phyloP scores from a whole-genome alignment of 805 yeast species.

The Zygotorulaspora sp. region DNA sequence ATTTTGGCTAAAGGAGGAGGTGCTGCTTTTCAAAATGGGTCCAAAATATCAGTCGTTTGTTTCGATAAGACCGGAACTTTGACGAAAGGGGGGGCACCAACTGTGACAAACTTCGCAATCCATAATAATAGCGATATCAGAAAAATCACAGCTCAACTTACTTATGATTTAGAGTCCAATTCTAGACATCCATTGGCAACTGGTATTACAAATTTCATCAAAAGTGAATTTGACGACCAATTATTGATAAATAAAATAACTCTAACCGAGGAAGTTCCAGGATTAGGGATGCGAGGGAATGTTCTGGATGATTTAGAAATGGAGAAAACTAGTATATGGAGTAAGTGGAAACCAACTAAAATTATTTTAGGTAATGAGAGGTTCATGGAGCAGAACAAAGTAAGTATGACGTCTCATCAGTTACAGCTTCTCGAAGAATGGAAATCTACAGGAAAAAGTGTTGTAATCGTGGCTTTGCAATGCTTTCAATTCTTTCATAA shows the following conservation, averaged over 20 bases:
- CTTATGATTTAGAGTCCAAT: conserved; percentile 55
- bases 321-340: conserved; percentile 31
- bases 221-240: conserved; percentile 18
- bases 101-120: conserved; percentile 48
- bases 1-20: conserved; percentile 79
- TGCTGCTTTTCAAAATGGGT: conserved; percentile 74
- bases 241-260: conserved; percentile 40
- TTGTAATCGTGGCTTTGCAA: conserved; percentile 49
- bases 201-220: conserved; percentile 47
- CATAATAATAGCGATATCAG: conserved; percentile 16
- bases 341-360: conserved; percentile 31
- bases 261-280: conserved; percentile 50
- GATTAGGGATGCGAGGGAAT: conserved; percentile 54
- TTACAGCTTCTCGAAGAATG: conserved; percentile 41
- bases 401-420: conserved; percentile 37
- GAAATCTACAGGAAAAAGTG: conserved; percentile 62
- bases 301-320: conserved; percentile 27
- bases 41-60: conserved; percentile 57
- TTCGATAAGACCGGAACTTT: conserved; percentile 79
- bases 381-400: conserved; percentile 47
- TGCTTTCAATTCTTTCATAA: conserved; percentile 31
- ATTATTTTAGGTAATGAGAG: conserved; percentile 59
- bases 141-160: conserved; percentile 39
- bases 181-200: conserved; percentile 67
- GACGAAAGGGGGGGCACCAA: conserved; percentile 57